These are phyloP conservation scores for Barnettozyma sucrosica DNA, from an alignment of 805 yeast species.

Conservation along the genomic window DNA sequence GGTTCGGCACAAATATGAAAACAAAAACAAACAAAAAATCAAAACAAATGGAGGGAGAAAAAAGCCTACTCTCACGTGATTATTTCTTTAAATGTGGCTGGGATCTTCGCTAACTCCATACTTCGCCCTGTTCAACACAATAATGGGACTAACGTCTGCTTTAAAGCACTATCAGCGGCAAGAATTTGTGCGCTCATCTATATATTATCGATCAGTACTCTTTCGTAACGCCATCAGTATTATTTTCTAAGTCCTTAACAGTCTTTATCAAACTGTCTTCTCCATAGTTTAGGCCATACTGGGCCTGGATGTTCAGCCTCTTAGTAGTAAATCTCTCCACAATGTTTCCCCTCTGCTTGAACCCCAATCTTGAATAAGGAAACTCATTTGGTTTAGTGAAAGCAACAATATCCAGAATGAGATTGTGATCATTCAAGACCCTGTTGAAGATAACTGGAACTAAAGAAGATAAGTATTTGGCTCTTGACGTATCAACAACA, in stretches of 20 bases:
- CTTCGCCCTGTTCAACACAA: too few species aligned
- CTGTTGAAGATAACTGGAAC: slow-evolving; percentile 80
- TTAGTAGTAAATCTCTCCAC: slow-evolving; percentile 51
- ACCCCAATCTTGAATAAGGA: slow-evolving; percentile 67
- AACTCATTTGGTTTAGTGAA: slow-evolving; percentile 61
- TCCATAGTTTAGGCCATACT: slow-evolving; percentile 59
- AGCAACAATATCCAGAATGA: slow-evolving; percentile 77
- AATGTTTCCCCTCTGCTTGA: slow-evolving; percentile 69
- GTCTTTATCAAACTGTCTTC: slow-evolving; percentile 56
- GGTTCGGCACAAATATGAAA: too few species aligned
- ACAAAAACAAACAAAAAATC: not conserved
- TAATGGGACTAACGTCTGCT: too few species aligned
- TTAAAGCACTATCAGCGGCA: not conserved
- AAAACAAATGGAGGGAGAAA: not conserved
- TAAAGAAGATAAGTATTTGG: slow-evolving; percentile 55
- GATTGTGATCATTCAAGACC: slow-evolving; percentile 72
- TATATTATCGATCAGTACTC: not conserved
- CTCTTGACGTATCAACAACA: slow-evolving; percentile 57
- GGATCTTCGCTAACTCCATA: too few species aligned
- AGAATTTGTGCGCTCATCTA: not conserved
- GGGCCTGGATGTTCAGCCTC: slow-evolving; percentile 35
- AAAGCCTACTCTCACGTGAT: not conserved
- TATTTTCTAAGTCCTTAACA: slow-evolving; percentile 37
- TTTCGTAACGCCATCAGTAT: not conserved
- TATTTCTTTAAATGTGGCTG: too few species aligned